Evolutionary conservation across 768 basidiomycete genomes (phyloP), one percentile per base, ranked within the genome.

Genomic region (Kwoniella heveanensis): DNA sequence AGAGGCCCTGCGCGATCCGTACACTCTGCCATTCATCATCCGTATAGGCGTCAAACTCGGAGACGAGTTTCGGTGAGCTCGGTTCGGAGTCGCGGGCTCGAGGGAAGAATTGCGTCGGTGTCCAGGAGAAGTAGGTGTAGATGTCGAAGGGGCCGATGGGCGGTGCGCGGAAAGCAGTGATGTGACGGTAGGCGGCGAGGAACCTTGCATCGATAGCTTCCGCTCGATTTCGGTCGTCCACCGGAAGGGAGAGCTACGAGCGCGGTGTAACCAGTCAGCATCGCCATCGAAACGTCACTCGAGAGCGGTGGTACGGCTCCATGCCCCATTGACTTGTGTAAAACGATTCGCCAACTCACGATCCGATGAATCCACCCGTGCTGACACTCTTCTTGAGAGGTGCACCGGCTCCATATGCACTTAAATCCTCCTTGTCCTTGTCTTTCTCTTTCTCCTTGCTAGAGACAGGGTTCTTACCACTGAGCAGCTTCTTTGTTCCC

Each of bases 11-110:
- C 76, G 53, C 26, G 67, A 57, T 12, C 92, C 91, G 69, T 93
- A 93, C 0, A 92, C 85, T 25, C 92, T 84, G 0, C 92, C 92
- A 72, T 94, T 94, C 64, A 94, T 83, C 88, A 93, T 88, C 59
- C 67, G 68, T 29, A 80, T 74, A 5, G 70, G 71, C 7, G 60
- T 60, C 13, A 70, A 69, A 48, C 69, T 54, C 15, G 72, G 59
- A 12, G 68, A 73, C 13, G 65, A 67, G 57, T 63, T 64, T 36
- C 37, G 49, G 1, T 53, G 12, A 26, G 53, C 22, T 4, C 19
- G 26, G 10, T 54, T 24, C 22, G 46, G 37, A 36, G 69, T n/a
- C 10, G 44, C 36, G 22, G 66, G 71, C 39, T 80, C 78, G 17
- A 79, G 69, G 1, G 73, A 79, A 54, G 67, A 75, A 62, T 67